Percentiles rank a stretch among this genome's conserved stretches.
Conservation (phyloP, 306 rosid species). For the Medicago lupulina region DNA sequence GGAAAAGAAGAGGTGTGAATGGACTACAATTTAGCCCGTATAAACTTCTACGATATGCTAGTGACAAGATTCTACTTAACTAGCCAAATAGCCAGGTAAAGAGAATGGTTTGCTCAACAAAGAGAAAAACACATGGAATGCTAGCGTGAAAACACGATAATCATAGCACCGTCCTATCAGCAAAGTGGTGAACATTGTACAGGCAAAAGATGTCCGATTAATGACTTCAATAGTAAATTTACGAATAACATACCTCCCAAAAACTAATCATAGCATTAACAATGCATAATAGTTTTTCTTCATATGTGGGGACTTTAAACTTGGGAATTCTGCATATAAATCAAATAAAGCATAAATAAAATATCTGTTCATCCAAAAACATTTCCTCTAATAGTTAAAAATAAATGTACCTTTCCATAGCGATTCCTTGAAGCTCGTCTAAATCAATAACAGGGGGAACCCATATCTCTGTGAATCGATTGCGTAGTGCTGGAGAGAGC, state of each 20-base stretch:
- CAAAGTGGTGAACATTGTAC: constrained; percentile 14
- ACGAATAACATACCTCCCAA: constrained; percentile 68
- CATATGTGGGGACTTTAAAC: constrained; percentile 27
- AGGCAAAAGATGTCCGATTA: neutral
- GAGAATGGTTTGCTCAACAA: neutral
- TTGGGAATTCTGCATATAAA: constrained; percentile 61
- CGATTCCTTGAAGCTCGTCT: constrained; percentile 75
- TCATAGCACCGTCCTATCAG: neutral
- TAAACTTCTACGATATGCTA: neutral
- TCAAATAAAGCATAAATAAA: constrained; percentile 12
- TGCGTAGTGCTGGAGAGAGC: constrained; percentile 86
- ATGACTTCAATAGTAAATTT: constrained; percentile 16
- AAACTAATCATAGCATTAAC: constrained; percentile 76
- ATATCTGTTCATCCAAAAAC: neutral
- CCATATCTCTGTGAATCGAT: constrained; percentile 99
- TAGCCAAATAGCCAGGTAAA: neutral
- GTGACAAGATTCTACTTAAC: neutral
- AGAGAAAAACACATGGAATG: neutral
- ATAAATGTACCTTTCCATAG: constrained; percentile 58
- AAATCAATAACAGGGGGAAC: constrained; percentile 78
- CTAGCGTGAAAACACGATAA: neutral
- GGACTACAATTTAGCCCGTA: neutral
- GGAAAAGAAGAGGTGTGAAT: neutral
- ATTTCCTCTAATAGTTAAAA: constrained; percentile 3
- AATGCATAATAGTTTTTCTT: constrained; percentile 46